phyloP scores from a whole-genome alignment of 192 early-diverging fungal species.

The Backusella macrospora region DNA sequence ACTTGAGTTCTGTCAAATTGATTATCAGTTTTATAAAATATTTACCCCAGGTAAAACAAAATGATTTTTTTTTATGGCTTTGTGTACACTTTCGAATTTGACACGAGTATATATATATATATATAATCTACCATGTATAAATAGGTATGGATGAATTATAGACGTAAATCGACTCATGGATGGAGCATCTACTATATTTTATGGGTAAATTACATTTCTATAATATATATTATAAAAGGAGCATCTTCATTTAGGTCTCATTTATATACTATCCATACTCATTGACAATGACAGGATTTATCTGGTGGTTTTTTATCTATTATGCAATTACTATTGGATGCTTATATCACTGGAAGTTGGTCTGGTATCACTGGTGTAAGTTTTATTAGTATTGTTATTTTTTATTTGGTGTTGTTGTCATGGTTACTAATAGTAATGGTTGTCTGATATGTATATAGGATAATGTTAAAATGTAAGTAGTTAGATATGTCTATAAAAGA shows the following conservation, averaged over 20 bases:
- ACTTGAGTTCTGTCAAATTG: conserved; percentile 75
- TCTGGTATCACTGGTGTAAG: conserved; percentile 52
- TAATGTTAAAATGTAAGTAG: conserved; percentile 58
- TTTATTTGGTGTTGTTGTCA: background rate
- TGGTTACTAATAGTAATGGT: background rate
- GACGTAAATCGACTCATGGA: conserved; percentile 75
- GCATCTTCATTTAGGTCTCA: background rate
- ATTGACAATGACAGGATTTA: conserved; percentile 62
- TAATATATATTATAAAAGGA: too few species aligned
- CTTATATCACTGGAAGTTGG: conserved; percentile 58
- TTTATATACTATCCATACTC: background rate
- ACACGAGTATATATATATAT: background rate
- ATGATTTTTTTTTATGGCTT: background rate
- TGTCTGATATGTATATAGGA: conserved; percentile 19
- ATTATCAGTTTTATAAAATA: conserved; percentile 78
- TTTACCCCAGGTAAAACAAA: conserved; percentile 61
- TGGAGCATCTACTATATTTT: conserved; percentile 88
- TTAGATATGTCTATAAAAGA: background rate
- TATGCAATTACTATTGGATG: conserved; percentile 77
- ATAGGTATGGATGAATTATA: conserved; percentile 70
- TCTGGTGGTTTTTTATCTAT: conserved; percentile 79
- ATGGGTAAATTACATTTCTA: conserved; percentile 45
- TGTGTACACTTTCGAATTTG: background rate
- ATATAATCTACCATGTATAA: conserved; percentile 13
- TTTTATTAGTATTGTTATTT: background rate